Evolutionary conservation across 306 rosid species (phyloP).

Genomic region (Psophocarpus tetragonolobus): DNA sequence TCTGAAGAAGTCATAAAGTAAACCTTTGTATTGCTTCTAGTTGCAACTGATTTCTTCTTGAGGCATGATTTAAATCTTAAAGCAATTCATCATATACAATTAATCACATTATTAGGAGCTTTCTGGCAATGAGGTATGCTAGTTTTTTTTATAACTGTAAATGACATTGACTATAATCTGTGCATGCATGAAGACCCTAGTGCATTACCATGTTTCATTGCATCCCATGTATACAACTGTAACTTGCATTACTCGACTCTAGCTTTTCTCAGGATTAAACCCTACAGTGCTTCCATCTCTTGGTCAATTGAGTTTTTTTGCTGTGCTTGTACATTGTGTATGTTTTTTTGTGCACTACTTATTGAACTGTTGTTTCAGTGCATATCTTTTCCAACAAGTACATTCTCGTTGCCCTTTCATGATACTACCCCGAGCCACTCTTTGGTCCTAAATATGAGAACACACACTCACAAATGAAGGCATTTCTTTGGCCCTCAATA

Average conservation of each 20-base stretch:
- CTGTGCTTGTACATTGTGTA: neutral
- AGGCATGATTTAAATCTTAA: neutral
- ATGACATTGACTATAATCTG: neutral
- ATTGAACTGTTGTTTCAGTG: neutral
- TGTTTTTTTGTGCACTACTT: neutral
- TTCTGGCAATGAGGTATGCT: too few species aligned
- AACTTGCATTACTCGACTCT: neutral
- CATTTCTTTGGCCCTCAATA: too few species aligned
- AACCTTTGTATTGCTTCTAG: neutral
- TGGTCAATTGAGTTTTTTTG: neutral
- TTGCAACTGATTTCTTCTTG: neutral
- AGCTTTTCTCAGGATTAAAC: neutral
- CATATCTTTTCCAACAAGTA: conserved; percentile 1
- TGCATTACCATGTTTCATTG: neutral
- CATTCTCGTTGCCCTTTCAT: neutral
- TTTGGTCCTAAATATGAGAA: too few species aligned
- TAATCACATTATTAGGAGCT: neutral
- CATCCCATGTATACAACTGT: neutral
- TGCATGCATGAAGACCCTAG: neutral
- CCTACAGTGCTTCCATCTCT: neutral
- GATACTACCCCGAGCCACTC: too few species aligned
- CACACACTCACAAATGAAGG: too few species aligned
- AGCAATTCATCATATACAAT: neutral
- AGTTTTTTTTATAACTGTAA: neutral
- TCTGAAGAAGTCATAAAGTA: neutral